Conservation (phyloP, 169 alveolate species). For the Eimeria acervulina region DNA sequence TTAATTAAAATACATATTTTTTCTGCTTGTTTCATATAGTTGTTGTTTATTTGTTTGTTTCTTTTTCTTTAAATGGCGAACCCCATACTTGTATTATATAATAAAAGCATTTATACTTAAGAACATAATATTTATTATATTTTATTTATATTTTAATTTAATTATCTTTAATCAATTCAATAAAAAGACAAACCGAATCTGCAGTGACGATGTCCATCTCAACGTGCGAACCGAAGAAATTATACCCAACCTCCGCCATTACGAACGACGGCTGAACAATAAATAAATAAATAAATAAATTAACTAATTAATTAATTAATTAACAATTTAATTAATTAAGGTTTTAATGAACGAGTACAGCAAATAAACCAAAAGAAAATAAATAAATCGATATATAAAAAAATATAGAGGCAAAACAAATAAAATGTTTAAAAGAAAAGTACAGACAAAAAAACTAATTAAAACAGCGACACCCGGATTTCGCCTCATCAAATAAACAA, state of each 20-base stretch:
- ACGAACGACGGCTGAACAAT: slow-evolving; percentile 58
- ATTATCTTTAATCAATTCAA: neutral
- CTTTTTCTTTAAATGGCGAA: too few relatives aligned
- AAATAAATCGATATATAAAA: neutral
- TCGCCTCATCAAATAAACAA: too few relatives aligned
- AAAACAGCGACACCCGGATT: too few relatives aligned
- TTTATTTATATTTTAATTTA: neutral
- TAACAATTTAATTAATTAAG: too few relatives aligned
- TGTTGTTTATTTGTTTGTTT: too few relatives aligned
- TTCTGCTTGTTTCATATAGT: too few relatives aligned
- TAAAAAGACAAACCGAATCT: neutral
- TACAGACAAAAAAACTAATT: too few relatives aligned
- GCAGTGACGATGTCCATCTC: slow-evolving; percentile 74
- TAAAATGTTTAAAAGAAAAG: too few relatives aligned
- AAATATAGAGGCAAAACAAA: neutral
- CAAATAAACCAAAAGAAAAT: neutral
- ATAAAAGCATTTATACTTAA: too few relatives aligned
- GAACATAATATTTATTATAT: neutral
- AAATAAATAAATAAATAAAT: neutral
- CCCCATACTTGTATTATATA: too few relatives aligned
- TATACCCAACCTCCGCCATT: slow-evolving; percentile 63
- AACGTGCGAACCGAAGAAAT: slow-evolving; percentile 79
- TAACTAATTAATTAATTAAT: neutral
- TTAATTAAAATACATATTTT: neutral
- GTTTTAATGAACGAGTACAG: neutral